A percentile compares a stretch with the other conserved stretches of the same genome.
Conservation (phyloP, 1,284 basidiomycete species). For the Heterobasidion irregulare region DNA sequence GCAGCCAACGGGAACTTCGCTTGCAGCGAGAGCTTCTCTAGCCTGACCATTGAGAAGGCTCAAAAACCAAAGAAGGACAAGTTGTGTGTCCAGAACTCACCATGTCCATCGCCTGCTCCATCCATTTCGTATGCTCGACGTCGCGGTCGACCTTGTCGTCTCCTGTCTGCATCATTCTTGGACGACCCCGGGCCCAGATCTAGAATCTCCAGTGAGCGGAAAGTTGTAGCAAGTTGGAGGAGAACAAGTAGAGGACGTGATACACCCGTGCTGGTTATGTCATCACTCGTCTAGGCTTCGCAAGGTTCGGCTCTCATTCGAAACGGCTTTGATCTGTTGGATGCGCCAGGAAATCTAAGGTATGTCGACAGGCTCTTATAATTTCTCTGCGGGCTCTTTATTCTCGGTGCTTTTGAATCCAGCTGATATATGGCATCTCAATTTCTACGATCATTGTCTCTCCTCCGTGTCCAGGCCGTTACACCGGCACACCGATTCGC, state of each 20-base stretch:
- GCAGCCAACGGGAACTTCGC: slow-evolving; percentile 96
- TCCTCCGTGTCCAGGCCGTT: not conserved
- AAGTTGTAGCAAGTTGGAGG: not conserved
- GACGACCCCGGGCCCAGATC: not conserved
- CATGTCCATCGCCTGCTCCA: slow-evolving; percentile 14
- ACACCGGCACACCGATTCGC: not conserved
- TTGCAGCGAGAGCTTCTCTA: slow-evolving; percentile 76
- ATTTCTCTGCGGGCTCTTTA: not conserved
- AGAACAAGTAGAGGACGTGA: no score
- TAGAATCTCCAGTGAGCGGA: not conserved
- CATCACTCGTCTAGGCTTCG: no score
- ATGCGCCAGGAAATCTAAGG: not conserved
- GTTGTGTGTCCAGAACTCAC: slow-evolving; percentile 2
- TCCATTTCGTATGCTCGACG: slow-evolving; percentile 11
- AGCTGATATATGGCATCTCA: not conserved
- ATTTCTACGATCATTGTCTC: not conserved
- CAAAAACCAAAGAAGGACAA: not conserved
- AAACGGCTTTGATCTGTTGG: no score
- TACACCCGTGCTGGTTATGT: no score
- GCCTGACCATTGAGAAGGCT: slow-evolving; percentile 36
- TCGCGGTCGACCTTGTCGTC: not conserved
- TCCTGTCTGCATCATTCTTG: not conserved
- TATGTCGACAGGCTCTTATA: not conserved
- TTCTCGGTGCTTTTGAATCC: not conserved
- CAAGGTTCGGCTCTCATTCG: no score